Base-by-base conservation (phyloP, 2,329 filamentous ascomycete genomes). In the Truncatella angustata region DNA sequence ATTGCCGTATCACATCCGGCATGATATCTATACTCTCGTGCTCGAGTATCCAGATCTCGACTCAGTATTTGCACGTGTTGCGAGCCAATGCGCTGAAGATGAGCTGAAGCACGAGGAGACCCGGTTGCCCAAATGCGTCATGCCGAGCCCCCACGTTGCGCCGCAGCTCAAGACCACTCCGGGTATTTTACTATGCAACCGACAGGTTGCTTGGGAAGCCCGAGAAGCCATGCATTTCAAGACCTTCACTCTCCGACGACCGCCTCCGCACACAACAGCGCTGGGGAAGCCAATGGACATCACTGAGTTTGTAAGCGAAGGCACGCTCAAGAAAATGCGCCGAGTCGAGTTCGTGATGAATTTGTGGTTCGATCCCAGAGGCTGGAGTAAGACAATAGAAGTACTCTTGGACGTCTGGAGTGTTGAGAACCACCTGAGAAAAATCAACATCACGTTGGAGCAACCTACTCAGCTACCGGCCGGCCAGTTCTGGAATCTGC, bases 151-250 rank as follows among this genome's bases (percentile, higher is more conserved):
- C 9, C 32, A 28, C 6, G 46, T 35, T 11, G n/a, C 46, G 5
- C 30, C 46, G 14, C 32, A 34, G 28, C 14, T 23, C n/a, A 24
- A 52, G 48, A 50, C 18, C 10, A 68, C 67, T 3, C 69, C 68
- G 0, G 62, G 55, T 14, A 52, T 71, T 21, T 57, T 71, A 2
- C 63, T 69, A 4, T 37, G 70, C 54, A 69, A 67, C 57, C 62
- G 58, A 32, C 64, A 68, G 43, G 66, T 67, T 54, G 56, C 55
- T n/a, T 23, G 45, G 4, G 68, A 71, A 51, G 64, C 66, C 3
- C 50, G 56, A 7, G 24, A 56, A 12, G 49, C 65, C 12, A 59
- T 71, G 18, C 58, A 59, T 52, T 54, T 55, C 26, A 65, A 65
- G 53, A 59, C 65, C 1, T 58, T 70, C 28, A 40, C 54, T 14